Base-by-base conservation (phyloP, 140 eudicot species). In the Anethum foeniculum region DNA sequence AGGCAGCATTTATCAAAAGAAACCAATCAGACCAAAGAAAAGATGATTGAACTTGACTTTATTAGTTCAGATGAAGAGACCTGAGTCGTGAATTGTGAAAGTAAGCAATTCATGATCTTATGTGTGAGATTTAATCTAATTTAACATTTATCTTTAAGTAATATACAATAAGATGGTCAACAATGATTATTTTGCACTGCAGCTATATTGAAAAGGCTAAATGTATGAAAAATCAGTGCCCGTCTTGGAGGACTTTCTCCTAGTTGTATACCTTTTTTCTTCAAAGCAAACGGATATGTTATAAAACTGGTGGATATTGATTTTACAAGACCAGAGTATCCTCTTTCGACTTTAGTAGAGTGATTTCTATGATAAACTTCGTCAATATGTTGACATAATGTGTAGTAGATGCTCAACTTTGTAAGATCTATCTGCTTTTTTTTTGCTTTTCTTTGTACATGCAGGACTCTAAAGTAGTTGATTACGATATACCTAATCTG, bases 41-140 rank as follows among this genome's bases (percentile, higher is more conserved):
- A 94, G 89, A 92, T 90, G 94, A 86, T 90, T 77, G 98, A 94
- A 87, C 83, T 91, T 47, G 97, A 93, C 10, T 79, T 85, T 72
- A 77, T 84, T 76, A 91, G 97, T 85, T 93, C 97, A 58, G 97
- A 93, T 85, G 98, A 93, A 30, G 98, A 93, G 23, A 28, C 56
- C 21, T 86, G 84, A 88, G 64, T 76, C 48, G 16, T 84, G 82
- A 88, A 51, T 71, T 36, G 49, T 21, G 39, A 11, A 46, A 28
- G 25, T 34, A 39, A 28, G 39, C 30, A 62, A 30, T n/a, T 18
- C 6, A 25, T 62, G 71, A 10, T 62, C 71, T 62, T 34, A 62
- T 62, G 15, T 62, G 34, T 62, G 34, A 62, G 18, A 62, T 27
- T 62, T 11, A 39, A 47, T 47, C 18, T 47, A 3, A 13, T 47